Percentiles rank a stretch among this genome's conserved stretches.
Evolutionary conservation across 345 rosid genomes (phyloP).

Genomic region (Syzygium jambos): DNA sequence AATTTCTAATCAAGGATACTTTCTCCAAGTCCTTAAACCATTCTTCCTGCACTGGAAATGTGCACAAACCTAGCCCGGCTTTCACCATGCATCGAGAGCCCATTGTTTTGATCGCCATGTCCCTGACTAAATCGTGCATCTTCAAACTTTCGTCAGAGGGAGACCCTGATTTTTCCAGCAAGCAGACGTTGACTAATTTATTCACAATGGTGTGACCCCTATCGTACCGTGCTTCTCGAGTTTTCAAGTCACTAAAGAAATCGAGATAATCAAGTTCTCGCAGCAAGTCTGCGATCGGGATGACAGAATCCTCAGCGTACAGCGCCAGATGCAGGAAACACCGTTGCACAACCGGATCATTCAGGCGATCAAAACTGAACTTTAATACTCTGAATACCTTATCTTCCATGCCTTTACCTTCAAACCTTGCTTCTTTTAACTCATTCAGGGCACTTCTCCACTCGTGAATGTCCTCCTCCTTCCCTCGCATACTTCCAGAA

Average conservation of each 20-base stretch:
- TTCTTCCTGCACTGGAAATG: accelerated
- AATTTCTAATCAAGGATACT: accelerated
- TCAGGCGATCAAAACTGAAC: neutral
- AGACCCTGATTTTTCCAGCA: accelerated
- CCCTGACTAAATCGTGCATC: neutral
- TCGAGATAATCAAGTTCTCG: neutral
- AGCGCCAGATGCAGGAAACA: neutral
- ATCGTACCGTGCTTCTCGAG: neutral
- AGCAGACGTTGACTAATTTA: neutral
- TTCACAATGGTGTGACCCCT: neutral
- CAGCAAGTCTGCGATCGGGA: accelerated
- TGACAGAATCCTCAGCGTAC: neutral
- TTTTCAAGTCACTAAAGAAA: neutral
- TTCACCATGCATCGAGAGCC: neutral
- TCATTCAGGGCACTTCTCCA: neutral
- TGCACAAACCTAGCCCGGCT: neutral
- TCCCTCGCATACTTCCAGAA: too few relatives aligned
- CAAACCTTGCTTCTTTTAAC: neutral
- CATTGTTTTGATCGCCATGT: neutral
- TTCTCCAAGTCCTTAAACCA: neutral
- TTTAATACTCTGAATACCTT: accelerated
- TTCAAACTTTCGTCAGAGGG: accelerated
- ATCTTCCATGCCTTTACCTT: neutral
- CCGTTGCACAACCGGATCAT: accelerated
- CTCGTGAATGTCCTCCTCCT: neutral